Evolutionary conservation across 805 yeast genomes (phyloP).

Genomic region (Yamadazyma scolyti): DNA sequence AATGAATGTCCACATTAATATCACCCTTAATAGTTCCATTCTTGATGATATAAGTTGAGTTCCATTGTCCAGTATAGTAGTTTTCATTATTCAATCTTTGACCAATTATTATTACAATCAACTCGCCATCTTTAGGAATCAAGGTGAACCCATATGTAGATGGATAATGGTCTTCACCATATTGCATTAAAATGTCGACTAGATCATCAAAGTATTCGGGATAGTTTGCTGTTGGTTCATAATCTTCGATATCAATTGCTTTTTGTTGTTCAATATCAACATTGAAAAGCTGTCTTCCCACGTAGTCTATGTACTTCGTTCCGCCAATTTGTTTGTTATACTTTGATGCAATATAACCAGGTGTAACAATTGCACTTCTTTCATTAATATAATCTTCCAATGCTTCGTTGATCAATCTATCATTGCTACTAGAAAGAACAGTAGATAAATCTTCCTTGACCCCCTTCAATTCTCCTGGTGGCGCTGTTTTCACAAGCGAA

Average conservation of each 20-base stretch:
- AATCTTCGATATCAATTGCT: constrained; percentile 45
- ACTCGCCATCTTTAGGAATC: constrained; percentile 30
- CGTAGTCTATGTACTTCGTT: constrained; percentile 53
- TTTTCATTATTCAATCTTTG: constrained; percentile 70
- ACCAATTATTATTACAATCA: constrained; percentile 61
- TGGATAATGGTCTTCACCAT: constrained; percentile 67
- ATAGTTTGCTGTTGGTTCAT: constrained; percentile 18
- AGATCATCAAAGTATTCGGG: constrained; percentile 28
- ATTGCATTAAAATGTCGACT: constrained; percentile 36
- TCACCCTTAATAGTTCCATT: constrained; percentile 44
- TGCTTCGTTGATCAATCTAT: constrained; percentile 21
- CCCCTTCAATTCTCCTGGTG: constrained; percentile 35
- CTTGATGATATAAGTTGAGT: constrained; percentile 54
- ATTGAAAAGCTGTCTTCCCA: constrained; percentile 46
- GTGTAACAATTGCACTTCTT: constrained; percentile 27
- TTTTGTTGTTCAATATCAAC: constrained; percentile 51
- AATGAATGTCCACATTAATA: constrained; percentile 74
- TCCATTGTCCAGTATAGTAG: constrained; percentile 90
- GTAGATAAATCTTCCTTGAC: constrained; percentile 21
- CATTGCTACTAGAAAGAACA: constrained; percentile 15
- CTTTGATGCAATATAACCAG: constrained; percentile 27
- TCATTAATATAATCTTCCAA: constrained; percentile 25
- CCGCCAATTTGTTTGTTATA: constrained; percentile 27
- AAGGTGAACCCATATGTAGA: constrained; percentile 45
- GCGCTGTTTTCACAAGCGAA: constrained; percentile 30